Evolutionary conservation across 1,139 yeast genomes (phyloP).

Genomic region (Yamadazyma taylorii): DNA sequence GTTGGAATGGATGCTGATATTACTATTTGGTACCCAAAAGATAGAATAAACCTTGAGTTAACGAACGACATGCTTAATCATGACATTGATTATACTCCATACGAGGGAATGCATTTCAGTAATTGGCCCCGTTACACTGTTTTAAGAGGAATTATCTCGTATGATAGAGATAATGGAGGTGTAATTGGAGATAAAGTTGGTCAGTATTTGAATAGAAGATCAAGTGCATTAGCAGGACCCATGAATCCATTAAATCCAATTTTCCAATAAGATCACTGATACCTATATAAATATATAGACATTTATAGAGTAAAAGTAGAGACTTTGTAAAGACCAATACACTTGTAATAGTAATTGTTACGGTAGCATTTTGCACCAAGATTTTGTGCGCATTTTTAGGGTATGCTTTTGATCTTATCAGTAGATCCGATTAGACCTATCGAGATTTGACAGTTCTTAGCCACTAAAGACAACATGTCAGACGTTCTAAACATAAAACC

Average conservation of each 20-base stretch:
- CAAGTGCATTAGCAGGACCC: conserved; percentile 21
- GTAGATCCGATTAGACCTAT: too few relatives aligned
- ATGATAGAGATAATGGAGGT: conserved; percentile 32
- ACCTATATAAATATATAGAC: too few relatives aligned
- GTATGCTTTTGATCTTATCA: too few relatives aligned
- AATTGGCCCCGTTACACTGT: conserved; percentile 50
- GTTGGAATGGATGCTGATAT: conserved; percentile 46
- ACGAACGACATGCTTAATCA: conserved; percentile 39
- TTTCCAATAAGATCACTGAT: conserved; percentile 8
- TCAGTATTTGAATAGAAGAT: conserved; percentile 24
- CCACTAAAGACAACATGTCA: conserved; percentile 4
- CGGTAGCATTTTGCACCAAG: too few relatives aligned
- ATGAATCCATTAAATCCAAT: conserved; percentile 9
- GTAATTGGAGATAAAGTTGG: conserved; percentile 21
- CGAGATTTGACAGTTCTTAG: too few relatives aligned
- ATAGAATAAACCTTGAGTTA: conserved; percentile 24
- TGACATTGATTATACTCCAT: conserved; percentile 46
- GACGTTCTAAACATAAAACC: conserved; percentile 14
- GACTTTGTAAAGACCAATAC: too few relatives aligned
- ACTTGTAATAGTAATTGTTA: too few relatives aligned
- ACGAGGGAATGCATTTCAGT: conserved; percentile 38
- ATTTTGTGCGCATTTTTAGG: too few relatives aligned
- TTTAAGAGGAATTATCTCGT: conserved; percentile 36
- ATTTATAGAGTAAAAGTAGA: background rate
- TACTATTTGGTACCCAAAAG: conserved; percentile 44